A percentile compares a stretch with the other conserved stretches of the same genome.
phyloP scores from a whole-genome alignment of 306 rosid species.

The Myrica gale region DNA sequence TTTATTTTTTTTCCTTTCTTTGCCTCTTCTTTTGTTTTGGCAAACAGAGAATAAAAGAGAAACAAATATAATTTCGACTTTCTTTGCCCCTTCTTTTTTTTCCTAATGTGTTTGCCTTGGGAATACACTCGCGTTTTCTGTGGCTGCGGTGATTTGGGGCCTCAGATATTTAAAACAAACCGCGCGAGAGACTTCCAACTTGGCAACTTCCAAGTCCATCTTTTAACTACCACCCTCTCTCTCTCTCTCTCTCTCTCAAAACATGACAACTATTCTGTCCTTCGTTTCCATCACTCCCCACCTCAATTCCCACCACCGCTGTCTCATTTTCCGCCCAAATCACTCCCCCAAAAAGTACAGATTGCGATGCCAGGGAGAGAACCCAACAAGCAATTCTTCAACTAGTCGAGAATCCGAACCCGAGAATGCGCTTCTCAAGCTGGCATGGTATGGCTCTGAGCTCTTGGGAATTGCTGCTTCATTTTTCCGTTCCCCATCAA shows the following conservation, averaged over 20 bases:
- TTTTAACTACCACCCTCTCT: neutral
- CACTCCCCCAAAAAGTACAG: slow-evolving; percentile 20
- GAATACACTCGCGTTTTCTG: neutral
- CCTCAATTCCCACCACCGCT: slow-evolving; percentile 21
- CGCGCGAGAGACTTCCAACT: neutral
- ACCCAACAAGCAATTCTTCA: slow-evolving; percentile 34
- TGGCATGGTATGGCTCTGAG: slow-evolving; percentile 93
- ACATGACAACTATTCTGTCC: slow-evolving; percentile 44
- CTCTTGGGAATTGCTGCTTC: slow-evolving; percentile 86
- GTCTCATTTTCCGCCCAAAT: slow-evolving; percentile 32
- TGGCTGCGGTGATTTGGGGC: slow-evolving; percentile 30
- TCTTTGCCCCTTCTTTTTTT: too few relatives aligned
- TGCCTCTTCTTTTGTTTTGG: too few relatives aligned
- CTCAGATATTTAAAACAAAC: slow-evolving; percentile 33
- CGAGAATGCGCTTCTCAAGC: slow-evolving; percentile 63
- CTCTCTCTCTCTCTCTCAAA: neutral
- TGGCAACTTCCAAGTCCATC: neutral
- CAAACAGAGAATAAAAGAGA: too few relatives aligned
- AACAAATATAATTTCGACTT: too few relatives aligned
- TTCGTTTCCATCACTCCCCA: slow-evolving; percentile 35
- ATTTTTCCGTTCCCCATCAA: slow-evolving; percentile 54
- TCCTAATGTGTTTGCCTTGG: neutral
- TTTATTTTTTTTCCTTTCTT: too few relatives aligned
- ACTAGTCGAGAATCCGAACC: slow-evolving; percentile 38
- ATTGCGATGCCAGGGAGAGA: slow-evolving; percentile 58